Evolutionary conservation across 2,329 filamentous ascomycete species (phyloP).

Genomic region (Fusarium tricinctum): DNA sequence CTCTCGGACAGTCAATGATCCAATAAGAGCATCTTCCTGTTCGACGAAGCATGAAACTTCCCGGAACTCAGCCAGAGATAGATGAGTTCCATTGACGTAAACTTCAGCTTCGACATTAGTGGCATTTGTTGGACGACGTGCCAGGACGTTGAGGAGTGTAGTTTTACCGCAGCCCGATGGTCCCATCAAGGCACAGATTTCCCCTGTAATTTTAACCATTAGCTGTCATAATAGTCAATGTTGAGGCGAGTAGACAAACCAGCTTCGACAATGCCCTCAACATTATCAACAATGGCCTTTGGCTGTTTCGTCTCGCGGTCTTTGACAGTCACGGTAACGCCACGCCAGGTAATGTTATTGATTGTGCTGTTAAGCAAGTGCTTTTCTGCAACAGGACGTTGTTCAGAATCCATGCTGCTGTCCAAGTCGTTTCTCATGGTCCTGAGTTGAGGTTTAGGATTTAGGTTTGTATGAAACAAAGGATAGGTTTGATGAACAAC

Average conservation of each 20-base stretch:
- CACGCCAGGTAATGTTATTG: slow-evolving; percentile 74
- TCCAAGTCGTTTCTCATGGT: slow-evolving; percentile 23
- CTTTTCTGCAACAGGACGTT: slow-evolving; percentile 54
- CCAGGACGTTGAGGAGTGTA: slow-evolving; percentile 84
- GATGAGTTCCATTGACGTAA: slow-evolving; percentile 71
- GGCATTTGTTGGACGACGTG: slow-evolving; percentile 66
- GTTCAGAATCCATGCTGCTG: slow-evolving; percentile 45
- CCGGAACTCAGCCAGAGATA: slow-evolving; percentile 70
- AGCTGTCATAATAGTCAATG: neutral
- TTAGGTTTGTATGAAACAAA: neutral
- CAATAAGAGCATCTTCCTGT: slow-evolving; percentile 88
- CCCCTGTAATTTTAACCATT: slow-evolving; percentile 59
- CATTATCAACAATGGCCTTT: slow-evolving; percentile 73
- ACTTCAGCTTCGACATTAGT: slow-evolving; percentile 57
- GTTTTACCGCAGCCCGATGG: slow-evolving; percentile 83
- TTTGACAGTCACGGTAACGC: slow-evolving; percentile 78
- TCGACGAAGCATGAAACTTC: slow-evolving; percentile 83
- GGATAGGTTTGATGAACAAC: too few species aligned
- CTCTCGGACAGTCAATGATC: slow-evolving; percentile 83
- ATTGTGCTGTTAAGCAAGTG: slow-evolving; percentile 75
- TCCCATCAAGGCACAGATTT: slow-evolving; percentile 86
- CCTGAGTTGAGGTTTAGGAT: neutral
- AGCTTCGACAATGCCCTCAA: slow-evolving; percentile 74
- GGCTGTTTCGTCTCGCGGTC: slow-evolving; percentile 75
- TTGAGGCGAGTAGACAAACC: slow-evolving; percentile 57